Percentiles rank a stretch among this genome's conserved stretches.
These are phyloP conservation scores for Corrigiola litoralis DNA, from an alignment of 179 eudicot genomes.

Conservation along the genomic window DNA sequence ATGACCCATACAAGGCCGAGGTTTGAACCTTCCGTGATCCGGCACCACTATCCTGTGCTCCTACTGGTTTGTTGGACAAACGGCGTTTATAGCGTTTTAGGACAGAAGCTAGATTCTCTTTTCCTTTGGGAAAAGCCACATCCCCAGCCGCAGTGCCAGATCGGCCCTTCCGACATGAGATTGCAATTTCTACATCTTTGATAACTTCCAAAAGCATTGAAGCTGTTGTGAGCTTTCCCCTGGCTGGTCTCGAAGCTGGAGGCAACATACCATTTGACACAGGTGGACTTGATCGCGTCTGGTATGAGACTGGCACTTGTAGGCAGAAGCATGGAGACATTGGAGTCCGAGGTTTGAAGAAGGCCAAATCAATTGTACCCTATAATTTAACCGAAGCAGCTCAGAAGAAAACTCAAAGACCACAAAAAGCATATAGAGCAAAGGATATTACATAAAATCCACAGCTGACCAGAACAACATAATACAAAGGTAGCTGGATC, in stretches of 20 bases:
- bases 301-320: constrained; percentile 55
- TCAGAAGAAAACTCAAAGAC: neutral
- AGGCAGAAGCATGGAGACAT: constrained; percentile 84
- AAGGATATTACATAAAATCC: too few relatives aligned
- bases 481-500: too few relatives aligned
- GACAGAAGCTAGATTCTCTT: constrained; percentile 87
- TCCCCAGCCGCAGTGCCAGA: constrained; percentile 98
- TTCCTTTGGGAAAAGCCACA: constrained; percentile 95
- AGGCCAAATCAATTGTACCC: constrained; percentile 81
- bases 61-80: constrained; percentile 54
- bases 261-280: constrained; percentile 58
- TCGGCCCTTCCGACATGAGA: constrained; percentile 79
- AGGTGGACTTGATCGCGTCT: constrained; percentile 52
- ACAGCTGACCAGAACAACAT: too few relatives aligned
- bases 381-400: constrained; percentile 14
- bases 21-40: constrained; percentile 32
- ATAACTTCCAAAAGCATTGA: constrained; percentile 63
- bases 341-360: constrained; percentile 63
- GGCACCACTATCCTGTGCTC: constrained; percentile 31
- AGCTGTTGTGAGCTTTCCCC: constrained; percentile 72
- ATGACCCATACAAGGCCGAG: constrained; percentile 24
- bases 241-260: constrained; percentile 55
- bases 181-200: constrained; percentile 81
- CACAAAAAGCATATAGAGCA: too few relatives aligned
- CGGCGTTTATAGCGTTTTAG: constrained; percentile 93